A percentile compares a stretch with the other conserved stretches of the same genome.
Conservation (phyloP, 164 flowering plant species). For the Kingdonia uniflora region DNA sequence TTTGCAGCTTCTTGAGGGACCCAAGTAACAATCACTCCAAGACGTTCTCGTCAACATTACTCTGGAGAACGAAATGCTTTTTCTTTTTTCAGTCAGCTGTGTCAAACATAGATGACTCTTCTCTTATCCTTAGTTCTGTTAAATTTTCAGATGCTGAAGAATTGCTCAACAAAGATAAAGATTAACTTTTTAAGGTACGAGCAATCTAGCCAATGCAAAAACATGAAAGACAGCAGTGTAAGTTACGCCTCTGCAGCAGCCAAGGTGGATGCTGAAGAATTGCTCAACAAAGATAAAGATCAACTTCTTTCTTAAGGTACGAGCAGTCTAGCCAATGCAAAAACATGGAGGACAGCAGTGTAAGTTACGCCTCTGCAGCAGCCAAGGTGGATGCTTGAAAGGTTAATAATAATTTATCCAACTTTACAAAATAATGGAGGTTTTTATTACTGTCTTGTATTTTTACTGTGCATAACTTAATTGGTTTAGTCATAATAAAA, state of each 20-base stretch:
- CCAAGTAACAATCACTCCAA: no score
- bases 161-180: conserved; percentile 60
- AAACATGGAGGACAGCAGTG: conserved; percentile 80
- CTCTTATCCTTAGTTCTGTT: not conserved
- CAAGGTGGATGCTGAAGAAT: conserved; percentile 70
- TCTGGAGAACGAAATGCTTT: no score
- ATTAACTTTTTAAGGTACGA: conserved; percentile 79
- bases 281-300: conserved; percentile 64
- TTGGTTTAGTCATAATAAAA: no score
- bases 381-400: conserved; percentile 59
- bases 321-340: no score
- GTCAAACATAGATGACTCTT: no score
- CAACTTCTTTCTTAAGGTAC: no score
- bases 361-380: conserved; percentile 97
- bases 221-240: conserved; percentile 84
- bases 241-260: conserved; percentile 98
- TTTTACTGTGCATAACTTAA: not conserved
- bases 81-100: no score
- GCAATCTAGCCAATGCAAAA: conserved; percentile 92
- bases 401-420: not conserved
- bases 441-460: not conserved
- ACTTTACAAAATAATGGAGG: not conserved
- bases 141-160: conserved; percentile 59
- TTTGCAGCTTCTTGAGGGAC: no score
- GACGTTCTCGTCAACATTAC: no score